Base-by-base conservation (phyloP, 129 eudicot species). In the Ambrosia trifida region DNA sequence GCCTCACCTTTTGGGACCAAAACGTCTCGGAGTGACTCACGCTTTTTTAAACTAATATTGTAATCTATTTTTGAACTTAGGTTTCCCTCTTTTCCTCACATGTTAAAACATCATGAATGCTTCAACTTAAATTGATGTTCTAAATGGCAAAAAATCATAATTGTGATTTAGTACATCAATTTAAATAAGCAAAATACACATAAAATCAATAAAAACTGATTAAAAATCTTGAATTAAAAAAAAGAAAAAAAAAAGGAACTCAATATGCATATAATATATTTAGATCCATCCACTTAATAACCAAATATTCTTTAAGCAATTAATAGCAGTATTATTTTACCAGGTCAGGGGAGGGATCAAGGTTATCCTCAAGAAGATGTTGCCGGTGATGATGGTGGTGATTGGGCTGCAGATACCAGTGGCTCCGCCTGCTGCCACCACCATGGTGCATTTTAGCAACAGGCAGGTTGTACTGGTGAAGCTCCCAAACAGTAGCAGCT, bases 401-500 rank as follows among this genome's bases (percentile, higher is more conserved):
- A 69, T 83, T 83, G 79, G 85, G 89, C 82, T 75, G 75, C 50
- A 83, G 83, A 24, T 83, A 80, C 46, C 78, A 82, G 44, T 80
- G 80, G 79, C 51, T 69, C 76, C 76, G 53, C 69, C 81, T 62
- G 36, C 59, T 76, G 10, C 70, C 68, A 4, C 69, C 80, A 40
- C 20, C 90, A 78, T 86, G 82, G 77, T 89, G 83, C 95, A 89
- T 89, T 73, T 61, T 76, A 73, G 78, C 76, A 60, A 85, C 50
- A 16, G 88, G 86, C 11, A 81, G 75, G 31, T 74, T 78, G 76
- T 85, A 85, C 8, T 83, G 89, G 50, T 91, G 60, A 75, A 91
- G 90, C 74, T 91, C 96, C 94, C 97, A 91, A 78, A 84, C 71
- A 13, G 87, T 65, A 56, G 93, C 88, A 64, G 84, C 97, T 70